Evolutionary conservation across 306 rosid species (phyloP), one percentile per base, ranked within the genome.

Genomic region (Cicer chorassanicum): DNA sequence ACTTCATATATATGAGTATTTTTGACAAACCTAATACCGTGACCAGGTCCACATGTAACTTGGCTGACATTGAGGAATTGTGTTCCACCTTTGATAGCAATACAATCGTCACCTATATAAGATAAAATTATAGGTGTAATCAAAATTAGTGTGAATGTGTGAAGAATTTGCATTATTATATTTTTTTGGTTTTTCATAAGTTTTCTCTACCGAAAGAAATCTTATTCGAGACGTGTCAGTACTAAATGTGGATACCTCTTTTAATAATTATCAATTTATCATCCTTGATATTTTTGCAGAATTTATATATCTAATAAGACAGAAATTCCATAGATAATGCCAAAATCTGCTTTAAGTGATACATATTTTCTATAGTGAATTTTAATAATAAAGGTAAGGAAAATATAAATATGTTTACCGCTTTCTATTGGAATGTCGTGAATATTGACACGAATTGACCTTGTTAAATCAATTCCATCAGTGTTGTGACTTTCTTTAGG

Each of bases 21-120:
- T 59, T 59, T 34, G 18, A 60, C 36, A 18, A 16, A 65, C 93
- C 88, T 89, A 40, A 89, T 89, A 49, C 90, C 90, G 9, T 89
- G 90, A 29, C 90, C 88, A 0, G 89, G 88, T 50, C 91, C 91
- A 8, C 89, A 86, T 1, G 56, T 21, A 34, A 89, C 65, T 38
- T 67, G 24, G 6, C 70, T 51, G 13, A 86, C 10, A 13, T 78
- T 63, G 10, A 71, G 0, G 9, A 51, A 62, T 42, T 39, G 3
- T 11, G 82, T 4, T 43, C 75, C 89, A 36, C 84, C 71, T 55
- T 80, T 78, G 18, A 86, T 44, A 0, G 90, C 87, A 29, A 88
- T n/a, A 36, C 89, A 84, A 8, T 88, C 93, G 6, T 86, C 93
- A 9, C 86, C 92, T 85, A 70, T 24, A 39, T n/a, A 12, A 54